These are phyloP conservation scores for Melampsora americana DNA, from an alignment of 1,284 basidiomycete genomes.

Conservation along the genomic window DNA sequence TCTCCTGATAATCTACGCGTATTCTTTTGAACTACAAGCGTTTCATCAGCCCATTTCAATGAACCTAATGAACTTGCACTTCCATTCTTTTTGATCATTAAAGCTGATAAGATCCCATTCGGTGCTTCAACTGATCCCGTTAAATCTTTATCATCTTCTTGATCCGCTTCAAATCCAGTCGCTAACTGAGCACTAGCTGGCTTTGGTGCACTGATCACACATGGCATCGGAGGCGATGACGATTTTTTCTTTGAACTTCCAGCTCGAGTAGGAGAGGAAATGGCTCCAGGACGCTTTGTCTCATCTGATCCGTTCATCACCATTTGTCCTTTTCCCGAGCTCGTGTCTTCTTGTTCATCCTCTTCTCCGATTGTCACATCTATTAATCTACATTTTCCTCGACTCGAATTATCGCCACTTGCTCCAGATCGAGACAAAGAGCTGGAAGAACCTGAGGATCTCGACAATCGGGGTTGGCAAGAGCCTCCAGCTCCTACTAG, in stretches of 20 bases:
- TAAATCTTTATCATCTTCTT: neutral
- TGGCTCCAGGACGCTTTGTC: neutral
- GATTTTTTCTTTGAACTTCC: slow-evolving; percentile 7
- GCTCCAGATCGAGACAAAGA: neutral
- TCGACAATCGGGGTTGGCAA: neutral
- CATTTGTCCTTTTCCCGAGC: neutral
- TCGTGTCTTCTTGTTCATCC: slow-evolving; percentile 5
- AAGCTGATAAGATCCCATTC: neutral
- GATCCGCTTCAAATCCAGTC: too few relatives aligned
- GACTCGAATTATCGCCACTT: slow-evolving; percentile 12
- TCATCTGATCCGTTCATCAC: neutral
- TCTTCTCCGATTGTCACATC: slow-evolving; percentile 32
- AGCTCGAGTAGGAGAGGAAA: neutral
- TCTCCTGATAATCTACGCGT: slow-evolving; percentile 28
- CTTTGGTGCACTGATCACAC: slow-evolving; percentile 29
- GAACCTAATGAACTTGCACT: neutral
- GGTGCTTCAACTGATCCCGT: too few relatives aligned
- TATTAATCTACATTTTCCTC: slow-evolving; percentile 16
- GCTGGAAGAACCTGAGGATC: neutral
- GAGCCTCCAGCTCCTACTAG: neutral
- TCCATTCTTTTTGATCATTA: neutral
- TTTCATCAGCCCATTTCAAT: slow-evolving; percentile 4
- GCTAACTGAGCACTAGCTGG: slow-evolving; percentile 32
- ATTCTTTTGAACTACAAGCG: slow-evolving; percentile 13
- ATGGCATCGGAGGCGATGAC: slow-evolving; percentile 15